Evolutionary conservation across 768 basidiomycete species (phyloP).

Genomic region (Leccinum ochraceum): DNA sequence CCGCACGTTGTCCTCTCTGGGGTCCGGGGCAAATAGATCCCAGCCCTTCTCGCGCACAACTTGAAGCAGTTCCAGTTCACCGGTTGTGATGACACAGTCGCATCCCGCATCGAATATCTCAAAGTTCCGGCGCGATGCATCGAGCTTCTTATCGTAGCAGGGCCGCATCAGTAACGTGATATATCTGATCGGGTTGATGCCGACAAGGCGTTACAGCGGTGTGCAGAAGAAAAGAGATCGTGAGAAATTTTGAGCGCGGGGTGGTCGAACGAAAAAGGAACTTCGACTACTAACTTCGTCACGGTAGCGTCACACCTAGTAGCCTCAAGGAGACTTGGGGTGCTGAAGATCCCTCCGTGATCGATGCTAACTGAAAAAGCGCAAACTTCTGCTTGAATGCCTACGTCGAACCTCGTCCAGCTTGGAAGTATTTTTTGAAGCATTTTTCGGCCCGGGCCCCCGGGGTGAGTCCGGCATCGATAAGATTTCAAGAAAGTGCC

Average conservation of each 20-base stretch:
- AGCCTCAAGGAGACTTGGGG: too few species aligned
- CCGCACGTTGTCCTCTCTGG: slow-evolving; percentile 45
- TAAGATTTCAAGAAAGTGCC: neutral
- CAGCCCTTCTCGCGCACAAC: slow-evolving; percentile 65
- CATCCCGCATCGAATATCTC: slow-evolving; percentile 78
- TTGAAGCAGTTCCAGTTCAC: slow-evolving; percentile 78
- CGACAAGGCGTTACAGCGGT: too few species aligned
- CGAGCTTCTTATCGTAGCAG: slow-evolving; percentile 99
- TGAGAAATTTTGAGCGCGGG: too few species aligned
- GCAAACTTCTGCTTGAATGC: too few species aligned
- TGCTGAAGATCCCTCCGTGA: neutral
- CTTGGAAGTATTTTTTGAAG: neutral
- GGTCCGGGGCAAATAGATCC: neutral
- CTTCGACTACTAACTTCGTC: too few species aligned
- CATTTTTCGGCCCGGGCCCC: neutral
- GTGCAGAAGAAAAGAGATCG: too few species aligned
- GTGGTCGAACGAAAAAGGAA: too few species aligned
- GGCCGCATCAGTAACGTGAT: slow-evolving; percentile 83
- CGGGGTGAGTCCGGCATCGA: neutral
- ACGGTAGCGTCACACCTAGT: too few species aligned
- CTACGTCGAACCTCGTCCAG: neutral
- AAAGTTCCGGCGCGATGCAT: slow-evolving; percentile 95
- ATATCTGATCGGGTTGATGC: slow-evolving; percentile 69
- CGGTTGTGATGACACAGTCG: slow-evolving; percentile 97
- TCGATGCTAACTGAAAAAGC: too few species aligned